These are phyloP conservation scores for Emiliania huxleyi DNA, from an alignment of 78 protist genomes.

Conservation along the genomic window DNA sequence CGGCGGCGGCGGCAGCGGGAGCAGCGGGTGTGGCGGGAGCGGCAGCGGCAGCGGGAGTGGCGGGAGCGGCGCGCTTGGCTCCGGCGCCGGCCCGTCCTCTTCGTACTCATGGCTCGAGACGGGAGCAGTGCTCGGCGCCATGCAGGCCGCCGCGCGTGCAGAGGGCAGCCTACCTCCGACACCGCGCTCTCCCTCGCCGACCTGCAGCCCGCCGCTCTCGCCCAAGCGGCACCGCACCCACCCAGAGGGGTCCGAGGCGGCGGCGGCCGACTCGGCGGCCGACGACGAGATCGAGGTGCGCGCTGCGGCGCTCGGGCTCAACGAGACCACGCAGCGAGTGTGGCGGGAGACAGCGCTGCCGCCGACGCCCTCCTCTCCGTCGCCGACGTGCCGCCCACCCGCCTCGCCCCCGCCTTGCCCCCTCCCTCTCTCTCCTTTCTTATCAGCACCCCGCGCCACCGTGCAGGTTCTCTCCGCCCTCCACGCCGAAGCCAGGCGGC, in stretches of 20 bases:
- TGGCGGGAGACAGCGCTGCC: not conserved
- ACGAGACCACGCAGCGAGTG: conserved; percentile 4
- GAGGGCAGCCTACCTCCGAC: not conserved
- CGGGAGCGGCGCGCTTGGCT: too few species aligned
- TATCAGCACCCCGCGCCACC: too few species aligned
- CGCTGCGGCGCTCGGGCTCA: conserved; percentile 3
- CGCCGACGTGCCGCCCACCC: not conserved
- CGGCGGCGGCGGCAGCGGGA: too few species aligned
- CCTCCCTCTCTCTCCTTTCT: too few species aligned
- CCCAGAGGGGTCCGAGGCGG: too few species aligned
- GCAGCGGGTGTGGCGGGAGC: too few species aligned
- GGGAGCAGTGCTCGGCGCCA: not conserved
- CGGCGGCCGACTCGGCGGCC: not conserved
- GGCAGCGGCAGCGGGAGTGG: too few species aligned
- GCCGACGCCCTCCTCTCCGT: not conserved
- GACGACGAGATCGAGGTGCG: not conserved
- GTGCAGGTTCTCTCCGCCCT: not conserved
- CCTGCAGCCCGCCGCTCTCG: not conserved
- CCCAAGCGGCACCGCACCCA: not conserved
- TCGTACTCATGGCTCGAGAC: not conserved
- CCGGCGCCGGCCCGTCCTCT: not conserved
- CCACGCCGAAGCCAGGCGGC: not conserved
- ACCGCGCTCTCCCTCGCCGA: conserved; percentile 11
- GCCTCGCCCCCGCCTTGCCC: not conserved
- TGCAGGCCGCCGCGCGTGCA: not conserved